phyloP scores from a whole-genome alignment of 169 alveolate species.

The Plasmodium inui region DNA sequence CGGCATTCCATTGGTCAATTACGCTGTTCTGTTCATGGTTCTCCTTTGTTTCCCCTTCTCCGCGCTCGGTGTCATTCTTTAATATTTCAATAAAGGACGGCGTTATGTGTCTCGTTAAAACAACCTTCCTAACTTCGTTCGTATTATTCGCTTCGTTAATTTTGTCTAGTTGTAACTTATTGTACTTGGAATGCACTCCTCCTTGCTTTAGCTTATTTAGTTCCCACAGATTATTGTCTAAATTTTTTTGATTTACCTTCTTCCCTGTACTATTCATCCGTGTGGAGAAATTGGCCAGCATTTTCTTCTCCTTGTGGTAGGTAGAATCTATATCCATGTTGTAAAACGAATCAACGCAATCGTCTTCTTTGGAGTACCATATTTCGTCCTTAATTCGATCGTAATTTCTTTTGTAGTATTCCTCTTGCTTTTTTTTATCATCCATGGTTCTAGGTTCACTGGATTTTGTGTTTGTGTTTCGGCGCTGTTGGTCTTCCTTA shows the following conservation, averaged over 20 bases:
- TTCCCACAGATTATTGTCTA: slow-evolving; percentile 98
- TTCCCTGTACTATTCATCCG: slow-evolving; percentile 72
- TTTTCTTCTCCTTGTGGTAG: slow-evolving; percentile 57
- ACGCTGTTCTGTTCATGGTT: slow-evolving; percentile 82
- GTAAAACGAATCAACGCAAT: slow-evolving; percentile 61
- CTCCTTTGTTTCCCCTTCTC: slow-evolving; percentile 6
- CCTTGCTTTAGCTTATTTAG: slow-evolving; percentile 94
- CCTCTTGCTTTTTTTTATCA: slow-evolving; percentile 15
- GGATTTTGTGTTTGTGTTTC: background rate
- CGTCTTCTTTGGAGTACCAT: slow-evolving; percentile 75
- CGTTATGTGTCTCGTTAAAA: slow-evolving; percentile 92
- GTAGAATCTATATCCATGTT: slow-evolving; percentile 53
- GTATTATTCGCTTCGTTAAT: slow-evolving; percentile 89
- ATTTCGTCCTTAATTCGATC: slow-evolving; percentile 71
- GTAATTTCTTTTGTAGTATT: slow-evolving; percentile 17
- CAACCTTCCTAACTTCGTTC: slow-evolving; percentile 91
- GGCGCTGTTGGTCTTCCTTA: background rate
- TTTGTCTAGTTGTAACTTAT: slow-evolving; percentile 85
- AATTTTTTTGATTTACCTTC: slow-evolving; percentile 87
- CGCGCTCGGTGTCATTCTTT: slow-evolving; percentile 57
- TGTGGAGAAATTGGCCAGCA: slow-evolving; percentile 43
- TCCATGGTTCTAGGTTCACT: background rate
- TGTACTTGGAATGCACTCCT: slow-evolving; percentile 89
- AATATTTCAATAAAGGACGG: slow-evolving; percentile 96
- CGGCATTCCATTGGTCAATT: slow-evolving; percentile 80